Conservation (phyloP, 116 monocot species). For the Papilionanthe hybrid region DNA sequence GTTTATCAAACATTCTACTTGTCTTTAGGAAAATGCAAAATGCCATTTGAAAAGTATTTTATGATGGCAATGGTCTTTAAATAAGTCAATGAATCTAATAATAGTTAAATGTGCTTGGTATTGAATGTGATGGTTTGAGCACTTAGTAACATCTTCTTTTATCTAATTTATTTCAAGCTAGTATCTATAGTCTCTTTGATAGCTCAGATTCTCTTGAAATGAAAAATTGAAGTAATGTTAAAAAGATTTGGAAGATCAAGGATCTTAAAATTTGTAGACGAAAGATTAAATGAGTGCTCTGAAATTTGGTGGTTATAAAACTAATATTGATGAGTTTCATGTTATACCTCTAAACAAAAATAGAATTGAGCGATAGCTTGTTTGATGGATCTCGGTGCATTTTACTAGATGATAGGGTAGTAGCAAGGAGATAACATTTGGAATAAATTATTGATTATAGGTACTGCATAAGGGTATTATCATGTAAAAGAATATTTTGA, state of each 20-base stretch:
- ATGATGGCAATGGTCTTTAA: neutral
- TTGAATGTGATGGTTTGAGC: neutral
- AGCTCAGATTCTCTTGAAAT: neutral
- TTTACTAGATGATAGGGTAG: too few relatives aligned
- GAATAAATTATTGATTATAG: too few relatives aligned
- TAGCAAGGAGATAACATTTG: too few relatives aligned
- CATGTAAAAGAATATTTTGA: too few relatives aligned
- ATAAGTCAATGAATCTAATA: neutral
- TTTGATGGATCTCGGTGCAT: neutral
- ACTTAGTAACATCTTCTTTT: neutral
- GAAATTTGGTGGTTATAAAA: neutral
- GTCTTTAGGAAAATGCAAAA: neutral
- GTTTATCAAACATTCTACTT: neutral
- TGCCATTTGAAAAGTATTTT: neutral
- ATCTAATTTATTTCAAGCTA: neutral
- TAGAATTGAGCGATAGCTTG: neutral
- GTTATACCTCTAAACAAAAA: neutral
- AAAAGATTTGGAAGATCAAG: neutral
- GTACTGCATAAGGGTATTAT: too few relatives aligned
- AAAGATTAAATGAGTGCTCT: neutral
- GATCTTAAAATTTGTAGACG: neutral
- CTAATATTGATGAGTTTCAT: neutral
- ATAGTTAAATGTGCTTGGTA: neutral
- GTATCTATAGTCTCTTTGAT: neutral
- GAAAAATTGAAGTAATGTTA: neutral